A percentile compares a stretch with the other conserved stretches of the same genome.
These are phyloP conservation scores for Colletotrichum endophyticum DNA, from an alignment of 2,329 filamentous ascomycete species.

Conservation along the genomic window DNA sequence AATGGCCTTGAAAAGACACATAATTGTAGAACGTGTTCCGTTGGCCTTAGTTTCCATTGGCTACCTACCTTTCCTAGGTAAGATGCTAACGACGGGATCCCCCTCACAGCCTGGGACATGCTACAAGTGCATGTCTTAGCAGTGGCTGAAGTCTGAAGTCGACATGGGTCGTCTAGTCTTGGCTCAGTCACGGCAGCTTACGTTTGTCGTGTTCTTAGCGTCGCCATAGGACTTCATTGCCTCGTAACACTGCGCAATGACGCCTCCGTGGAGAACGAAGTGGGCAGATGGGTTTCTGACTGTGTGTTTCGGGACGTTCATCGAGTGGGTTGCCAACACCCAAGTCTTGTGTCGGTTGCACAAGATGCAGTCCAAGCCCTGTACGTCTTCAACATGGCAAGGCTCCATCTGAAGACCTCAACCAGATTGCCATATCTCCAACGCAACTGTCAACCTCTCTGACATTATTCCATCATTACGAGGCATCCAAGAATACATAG, in stretches of 20 bases:
- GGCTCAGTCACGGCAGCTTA: neutral
- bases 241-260: constrained; percentile 9
- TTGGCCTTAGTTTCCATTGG: neutral
- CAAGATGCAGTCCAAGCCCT: neutral
- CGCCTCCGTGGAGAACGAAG: constrained; percentile 3
- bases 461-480: neutral
- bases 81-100: neutral
- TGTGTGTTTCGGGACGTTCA: neutral
- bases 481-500: neutral
- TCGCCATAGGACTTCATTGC: neutral
- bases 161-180: neutral
- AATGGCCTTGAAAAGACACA: neutral
- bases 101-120: neutral
- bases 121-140: neutral
- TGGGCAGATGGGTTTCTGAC: neutral
- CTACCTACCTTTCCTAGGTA: neutral
- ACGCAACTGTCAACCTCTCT: neutral
- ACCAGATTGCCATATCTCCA: neutral
- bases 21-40: neutral
- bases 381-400: neutral
- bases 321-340: neutral
- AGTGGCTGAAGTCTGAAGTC: neutral
- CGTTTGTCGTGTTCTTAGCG: constrained; percentile 2
- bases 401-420: neutral
- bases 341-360: neutral